These are phyloP conservation scores for Apiospora kogelbergensis DNA, from an alignment of 2,329 filamentous ascomycete genomes.

Conservation along the genomic window DNA sequence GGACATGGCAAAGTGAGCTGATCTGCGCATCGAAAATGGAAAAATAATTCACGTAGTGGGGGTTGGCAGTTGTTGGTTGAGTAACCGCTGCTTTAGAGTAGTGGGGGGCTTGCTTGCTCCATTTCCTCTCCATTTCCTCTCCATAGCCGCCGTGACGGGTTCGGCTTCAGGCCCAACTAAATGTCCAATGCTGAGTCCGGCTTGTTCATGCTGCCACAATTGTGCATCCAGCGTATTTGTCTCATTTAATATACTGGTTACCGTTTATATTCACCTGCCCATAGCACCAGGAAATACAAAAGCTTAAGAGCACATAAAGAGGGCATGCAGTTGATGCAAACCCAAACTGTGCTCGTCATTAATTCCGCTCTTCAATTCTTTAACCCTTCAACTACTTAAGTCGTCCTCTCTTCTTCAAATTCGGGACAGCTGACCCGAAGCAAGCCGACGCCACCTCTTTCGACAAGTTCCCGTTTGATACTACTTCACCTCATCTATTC, in stretches of 20 bases:
- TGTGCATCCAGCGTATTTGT: no score
- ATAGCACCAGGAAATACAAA: no score
- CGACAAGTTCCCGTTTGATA: not conserved
- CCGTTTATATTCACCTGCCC: no score
- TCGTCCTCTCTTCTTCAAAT: not conserved
- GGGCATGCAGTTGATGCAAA: not conserved
- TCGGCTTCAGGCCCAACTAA: no score
- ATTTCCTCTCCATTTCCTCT: no score
- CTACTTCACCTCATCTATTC: not conserved
- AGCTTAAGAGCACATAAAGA: not conserved
- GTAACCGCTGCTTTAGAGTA: no score
- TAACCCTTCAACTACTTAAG: no score
- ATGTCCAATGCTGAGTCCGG: no score
- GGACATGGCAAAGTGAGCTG: slow-evolving; percentile 2
- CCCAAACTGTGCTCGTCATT: not conserved
- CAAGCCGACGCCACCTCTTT: not conserved
- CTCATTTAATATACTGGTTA: no score
- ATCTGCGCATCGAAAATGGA: not conserved
- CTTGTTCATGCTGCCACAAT: no score
- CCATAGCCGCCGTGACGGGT: no score
- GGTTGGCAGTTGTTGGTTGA: slow-evolving; percentile 2
- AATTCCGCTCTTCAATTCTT: not conserved
- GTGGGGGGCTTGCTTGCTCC: no score
- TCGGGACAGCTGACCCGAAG: not conserved
- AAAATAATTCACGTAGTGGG: slow-evolving; percentile 2